Percentiles rank a stretch among this genome's conserved stretches.
Evolutionary conservation across 108 stramenopile species (phyloP).

Genomic region (Nitzschia sp.): DNA sequence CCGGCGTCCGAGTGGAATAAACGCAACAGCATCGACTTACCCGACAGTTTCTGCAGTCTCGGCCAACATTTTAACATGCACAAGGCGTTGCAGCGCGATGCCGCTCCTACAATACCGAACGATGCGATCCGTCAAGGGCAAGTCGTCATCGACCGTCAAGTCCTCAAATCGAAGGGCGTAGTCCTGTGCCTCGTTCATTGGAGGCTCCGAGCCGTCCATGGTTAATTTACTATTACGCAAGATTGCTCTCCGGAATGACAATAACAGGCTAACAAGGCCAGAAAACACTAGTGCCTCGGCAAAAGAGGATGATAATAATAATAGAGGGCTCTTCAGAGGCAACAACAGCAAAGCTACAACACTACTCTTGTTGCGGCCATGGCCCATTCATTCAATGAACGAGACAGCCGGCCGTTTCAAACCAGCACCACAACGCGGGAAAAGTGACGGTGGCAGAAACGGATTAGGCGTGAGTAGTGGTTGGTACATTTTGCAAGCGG

Average conservation of each 20-base stretch:
- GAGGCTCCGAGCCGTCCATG: conserved; percentile 39
- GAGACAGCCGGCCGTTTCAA: no score
- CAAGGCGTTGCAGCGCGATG: conserved; percentile 96
- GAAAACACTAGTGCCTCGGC: no score
- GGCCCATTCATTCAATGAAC: no score
- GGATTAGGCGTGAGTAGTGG: no score
- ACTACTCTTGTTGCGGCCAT: no score
- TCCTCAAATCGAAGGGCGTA: conserved; percentile 91
- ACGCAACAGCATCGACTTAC: conserved; percentile 41
- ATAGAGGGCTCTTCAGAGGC: no score
- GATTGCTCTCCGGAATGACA: neutral
- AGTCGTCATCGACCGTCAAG: conserved; percentile 95
- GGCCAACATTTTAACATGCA: conserved; percentile 96
- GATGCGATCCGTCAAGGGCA: conserved; percentile 89
- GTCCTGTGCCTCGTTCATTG: conserved; percentile 36
- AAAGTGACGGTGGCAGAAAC: no score
- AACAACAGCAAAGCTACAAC: no score
- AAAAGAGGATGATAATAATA: no score
- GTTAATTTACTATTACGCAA: neutral
- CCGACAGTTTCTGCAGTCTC: conserved; percentile 88
- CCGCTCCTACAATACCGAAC: conserved; percentile 87
- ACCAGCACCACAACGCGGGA: no score
- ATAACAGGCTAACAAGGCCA: no score
- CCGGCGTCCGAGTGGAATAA: neutral
- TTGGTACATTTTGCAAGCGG: no score